Evolutionary conservation across 352 stramenopile species (phyloP), one percentile per base, ranked within the genome.

Genomic region (Globisporangium ultimum): DNA sequence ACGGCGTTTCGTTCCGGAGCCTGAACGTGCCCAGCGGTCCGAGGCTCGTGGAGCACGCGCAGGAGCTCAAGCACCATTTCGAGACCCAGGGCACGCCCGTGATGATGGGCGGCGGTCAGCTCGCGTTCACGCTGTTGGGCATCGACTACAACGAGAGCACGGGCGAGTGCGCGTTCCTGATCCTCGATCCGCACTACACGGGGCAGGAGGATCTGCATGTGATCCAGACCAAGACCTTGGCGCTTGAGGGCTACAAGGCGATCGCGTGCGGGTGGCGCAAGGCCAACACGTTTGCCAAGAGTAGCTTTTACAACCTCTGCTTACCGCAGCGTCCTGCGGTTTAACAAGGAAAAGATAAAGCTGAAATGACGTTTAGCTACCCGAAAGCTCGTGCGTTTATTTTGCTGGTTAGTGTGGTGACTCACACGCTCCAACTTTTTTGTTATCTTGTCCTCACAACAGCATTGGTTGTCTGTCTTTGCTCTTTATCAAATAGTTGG

Each of bases 81-180:
- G 57, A 81, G 46, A 80, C 70, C 2, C 79, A 95, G 43, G 87
- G 84, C 18, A 91, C 84, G 34, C 87, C 87, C 2, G 84, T 96
- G 22, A 96, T 96, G 87, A 91, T 96, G 71, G 83, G 87, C 20
- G 84, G 87, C 24, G 85, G 80, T 1, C 74, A 86, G 41, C 71
- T 96, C 48, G 87, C 87, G 47, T 93, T 93, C 70, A 96, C 85
- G 7, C 45, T 93, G 14, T 54, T 96, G 32, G 87, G 87, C 43
- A 83, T 96, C 9, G 72, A 85, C 58, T 93, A 84, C 55, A 84
- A 92, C 42, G 69, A 69, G 2, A 60, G 65, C 12, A 72, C 67
- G n/a, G 73, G 70, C 22, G 78, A 91, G 21, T 87, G 76, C 46
- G 74, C 77, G 17, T 87, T 95, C 66, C 70, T 96, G 38, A 89